phyloP scores from a whole-genome alignment of 768 basidiomycete species.

The Wakefieldia striispora region DNA sequence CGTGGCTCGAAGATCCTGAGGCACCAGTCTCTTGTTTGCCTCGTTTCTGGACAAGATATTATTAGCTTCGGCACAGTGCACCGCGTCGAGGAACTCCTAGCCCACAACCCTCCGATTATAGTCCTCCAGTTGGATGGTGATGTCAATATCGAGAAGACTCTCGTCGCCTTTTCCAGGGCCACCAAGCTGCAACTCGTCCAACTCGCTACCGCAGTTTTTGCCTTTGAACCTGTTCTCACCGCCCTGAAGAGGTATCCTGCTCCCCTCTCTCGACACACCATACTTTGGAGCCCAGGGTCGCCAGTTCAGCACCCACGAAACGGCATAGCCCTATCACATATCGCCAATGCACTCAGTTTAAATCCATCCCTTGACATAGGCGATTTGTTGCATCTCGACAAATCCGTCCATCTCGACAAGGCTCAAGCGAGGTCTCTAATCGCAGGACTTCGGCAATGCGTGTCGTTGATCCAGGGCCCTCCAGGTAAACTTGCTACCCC shows the following conservation, averaged over 20 bases:
- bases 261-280: slow-evolving; percentile 48
- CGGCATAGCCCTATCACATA: background rate
- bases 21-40: slow-evolving; percentile 54
- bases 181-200: slow-evolving; percentile 46
- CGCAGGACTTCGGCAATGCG: slow-evolving; percentile 50
- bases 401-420: slow-evolving; percentile 46
- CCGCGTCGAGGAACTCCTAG: slow-evolving; percentile 53
- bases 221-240: slow-evolving; percentile 61
- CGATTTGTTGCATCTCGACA: slow-evolving; percentile 34
- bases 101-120: slow-evolving; percentile 46
- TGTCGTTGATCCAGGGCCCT: slow-evolving; percentile 69
- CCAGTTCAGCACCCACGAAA: slow-evolving; percentile 9
- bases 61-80: slow-evolving; percentile 52
- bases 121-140: slow-evolving; percentile 53
- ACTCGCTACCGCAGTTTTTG: slow-evolving; percentile 59
- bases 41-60: slow-evolving; percentile 47
- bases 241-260: slow-evolving; percentile 46
- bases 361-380: slow-evolving; percentile 43
- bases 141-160: slow-evolving; percentile 35
- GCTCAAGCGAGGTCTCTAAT: slow-evolving; percentile 48
- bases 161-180: slow-evolving; percentile 39
- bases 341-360: slow-evolving; percentile 30
- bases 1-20: slow-evolving; percentile 39
- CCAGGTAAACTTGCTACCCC: slow-evolving; percentile 47
- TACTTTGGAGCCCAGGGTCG: slow-evolving; percentile 48